Conservation (phyloP, 345 rosid species). For the Syzygium grande region DNA sequence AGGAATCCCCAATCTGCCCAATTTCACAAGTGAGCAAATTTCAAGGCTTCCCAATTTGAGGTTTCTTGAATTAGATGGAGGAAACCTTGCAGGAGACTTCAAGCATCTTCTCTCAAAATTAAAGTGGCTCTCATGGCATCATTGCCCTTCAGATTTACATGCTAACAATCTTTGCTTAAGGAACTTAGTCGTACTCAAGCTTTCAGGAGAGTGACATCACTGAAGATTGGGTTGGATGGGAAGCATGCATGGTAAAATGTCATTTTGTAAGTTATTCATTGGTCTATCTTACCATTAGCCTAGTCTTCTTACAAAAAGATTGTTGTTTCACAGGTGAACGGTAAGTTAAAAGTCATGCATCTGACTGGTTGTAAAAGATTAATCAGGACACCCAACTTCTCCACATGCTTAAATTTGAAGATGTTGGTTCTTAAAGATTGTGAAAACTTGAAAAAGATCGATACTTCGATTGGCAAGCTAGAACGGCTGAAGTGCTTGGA, state of each 20-base stretch:
- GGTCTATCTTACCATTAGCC: neutral
- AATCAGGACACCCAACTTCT: neutral
- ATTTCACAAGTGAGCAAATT: neutral
- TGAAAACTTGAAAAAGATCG: neutral
- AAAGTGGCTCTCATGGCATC: conserved; percentile 1
- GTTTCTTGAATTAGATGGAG: neutral
- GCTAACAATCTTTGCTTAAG: neutral
- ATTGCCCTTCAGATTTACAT: neutral
- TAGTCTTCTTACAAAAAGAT: neutral
- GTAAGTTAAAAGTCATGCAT: neutral
- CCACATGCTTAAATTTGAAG: neutral
- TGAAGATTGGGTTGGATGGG: neutral
- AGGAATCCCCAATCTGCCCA: neutral
- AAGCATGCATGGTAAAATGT: neutral
- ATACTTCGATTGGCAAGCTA: neutral
- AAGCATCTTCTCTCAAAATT: neutral
- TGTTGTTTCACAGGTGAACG: neutral
- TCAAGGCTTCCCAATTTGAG: neutral
- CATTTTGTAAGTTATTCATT: neutral
- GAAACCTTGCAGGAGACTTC: neutral
- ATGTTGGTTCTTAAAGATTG: neutral
- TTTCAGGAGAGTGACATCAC: neutral
- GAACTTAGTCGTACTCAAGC: neutral
- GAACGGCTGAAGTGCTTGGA: neutral
- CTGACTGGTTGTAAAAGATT: neutral